Evolutionary conservation across 177 flowering plant species (phyloP).

Genomic region (Vitis hybrid): DNA sequence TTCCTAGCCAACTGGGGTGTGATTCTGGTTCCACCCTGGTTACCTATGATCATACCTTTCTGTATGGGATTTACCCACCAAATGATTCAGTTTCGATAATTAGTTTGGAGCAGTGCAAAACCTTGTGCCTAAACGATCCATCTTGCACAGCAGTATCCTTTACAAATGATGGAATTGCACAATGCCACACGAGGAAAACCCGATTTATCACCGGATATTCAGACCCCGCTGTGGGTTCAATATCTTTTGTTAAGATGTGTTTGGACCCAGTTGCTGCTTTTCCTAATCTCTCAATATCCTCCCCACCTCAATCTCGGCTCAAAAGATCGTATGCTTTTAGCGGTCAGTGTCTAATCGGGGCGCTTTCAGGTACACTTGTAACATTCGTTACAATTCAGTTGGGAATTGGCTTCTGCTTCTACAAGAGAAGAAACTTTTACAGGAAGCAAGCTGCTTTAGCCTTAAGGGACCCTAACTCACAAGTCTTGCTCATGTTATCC

Average conservation of each 20-base stretch:
- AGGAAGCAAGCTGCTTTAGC: slow-evolving; percentile 25
- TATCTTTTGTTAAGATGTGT: slow-evolving; percentile 67
- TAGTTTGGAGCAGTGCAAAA: slow-evolving; percentile 44
- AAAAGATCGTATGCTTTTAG: slow-evolving; percentile 20
- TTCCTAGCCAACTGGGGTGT: slow-evolving; percentile 38
- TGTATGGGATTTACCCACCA: slow-evolving; percentile 72
- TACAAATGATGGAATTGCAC: slow-evolving; percentile 53
- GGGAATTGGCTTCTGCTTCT: slow-evolving; percentile 37
- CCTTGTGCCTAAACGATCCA: slow-evolving; percentile 43
- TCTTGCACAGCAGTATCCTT: slow-evolving; percentile 60
- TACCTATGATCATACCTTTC: slow-evolving; percentile 38
- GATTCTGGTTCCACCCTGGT: slow-evolving; percentile 38
- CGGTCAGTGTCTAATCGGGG: slow-evolving; percentile 50
- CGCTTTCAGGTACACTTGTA: slow-evolving; percentile 35
- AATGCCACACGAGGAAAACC: slow-evolving; percentile 50
- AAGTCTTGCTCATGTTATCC: slow-evolving; percentile 45
- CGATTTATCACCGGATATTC: slow-evolving; percentile 50
- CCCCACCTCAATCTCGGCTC: slow-evolving; percentile 15
- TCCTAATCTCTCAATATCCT: slow-evolving; percentile 23
- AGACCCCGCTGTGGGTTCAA: slow-evolving; percentile 44
- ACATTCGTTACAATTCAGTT: slow-evolving; percentile 46
- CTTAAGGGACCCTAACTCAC: slow-evolving; percentile 24
- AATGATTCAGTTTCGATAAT: slow-evolving; percentile 35
- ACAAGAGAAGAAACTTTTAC: slow-evolving; percentile 28
- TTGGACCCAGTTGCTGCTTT: slow-evolving; percentile 55